Evolutionary conservation across 208 protist genomes (phyloP), one percentile per base, ranked within the genome.

Genomic region (Acanthamoeba sp.): DNA sequence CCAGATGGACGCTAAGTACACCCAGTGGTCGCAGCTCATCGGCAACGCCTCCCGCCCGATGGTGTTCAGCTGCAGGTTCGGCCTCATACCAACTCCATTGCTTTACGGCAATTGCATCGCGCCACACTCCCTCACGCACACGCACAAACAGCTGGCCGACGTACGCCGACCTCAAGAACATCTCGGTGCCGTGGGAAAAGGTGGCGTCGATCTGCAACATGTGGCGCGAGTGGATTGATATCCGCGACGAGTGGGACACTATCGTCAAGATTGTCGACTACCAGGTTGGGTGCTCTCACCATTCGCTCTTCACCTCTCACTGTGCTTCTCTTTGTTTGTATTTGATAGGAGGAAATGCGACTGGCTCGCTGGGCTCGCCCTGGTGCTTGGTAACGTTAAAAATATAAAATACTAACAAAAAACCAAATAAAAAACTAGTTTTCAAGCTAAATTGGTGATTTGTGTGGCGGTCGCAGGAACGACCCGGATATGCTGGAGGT

Each of bases 61-160:
- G 52, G 85, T 91, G 38, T 91, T 91, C 32, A 91, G 85, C 62
- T 91, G 85, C 85, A 91, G 85, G 85, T 91, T n/a, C n/a, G 9
- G 0, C 29, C 10, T 32, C 22, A 76, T 29, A 24, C 27, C 48
- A 20, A 9, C 48, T 50, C 12, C 48, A 18, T n/a, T 20, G 20
- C 18, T 57, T 24, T 4, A 0, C 52, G 6, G 0, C 12, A 12
- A 59, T 59, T n/a, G 16, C 52, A n/a, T 22, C 52, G 20, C 20
- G 24, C 38, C 69, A 80, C 69, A 14, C 5, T 36, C 2, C 69
- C 64, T 4, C 64, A 76, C 34, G n/a, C 34, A 38, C 34, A 12
- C 34, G n/a, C 32, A 48, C 38, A 42, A n/a, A 5, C 38, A 91
- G 85, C 34, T 91, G 85, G 85, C 85, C 85, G 1, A 42, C 85